phyloP scores from a whole-genome alignment of 331 rosid genomes.

The Erythrophleum ivorense region DNA sequence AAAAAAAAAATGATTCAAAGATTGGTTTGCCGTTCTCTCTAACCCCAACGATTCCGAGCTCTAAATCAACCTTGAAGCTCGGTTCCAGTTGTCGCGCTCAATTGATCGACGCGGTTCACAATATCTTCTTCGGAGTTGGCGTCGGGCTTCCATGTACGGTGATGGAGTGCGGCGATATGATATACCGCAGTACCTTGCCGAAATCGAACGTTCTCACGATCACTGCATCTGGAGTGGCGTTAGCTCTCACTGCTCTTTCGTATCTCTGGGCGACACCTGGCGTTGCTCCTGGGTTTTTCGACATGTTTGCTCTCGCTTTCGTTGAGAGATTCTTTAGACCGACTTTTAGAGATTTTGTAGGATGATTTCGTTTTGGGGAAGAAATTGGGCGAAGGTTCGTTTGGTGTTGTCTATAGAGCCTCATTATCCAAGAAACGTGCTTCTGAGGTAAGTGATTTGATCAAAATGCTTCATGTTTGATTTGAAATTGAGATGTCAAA shows the following conservation, averaged over 20 bases:
- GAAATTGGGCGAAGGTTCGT: too few species aligned
- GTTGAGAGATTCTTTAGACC: constrained; percentile 76
- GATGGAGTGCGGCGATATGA: constrained; percentile 85
- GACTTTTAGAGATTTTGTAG: constrained; percentile 51
- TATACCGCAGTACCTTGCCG: constrained; percentile 87
- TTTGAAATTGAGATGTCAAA: too few species aligned
- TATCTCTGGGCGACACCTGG: constrained; percentile 97
- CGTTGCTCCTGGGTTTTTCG: constrained; percentile 86
- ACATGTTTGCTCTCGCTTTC: constrained; percentile 94
- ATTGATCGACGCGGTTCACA: constrained; percentile 55
- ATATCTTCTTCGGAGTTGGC: constrained; percentile 78
- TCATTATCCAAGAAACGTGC: constrained; percentile 70
- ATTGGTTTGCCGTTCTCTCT: too few species aligned
- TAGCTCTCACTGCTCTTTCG: constrained; percentile 74
- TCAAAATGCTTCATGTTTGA: too few species aligned
- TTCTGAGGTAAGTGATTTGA: constrained; percentile 89
- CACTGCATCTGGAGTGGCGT: constrained; percentile 68
- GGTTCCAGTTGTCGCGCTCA: too few species aligned
- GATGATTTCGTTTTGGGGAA: constrained; percentile 90
- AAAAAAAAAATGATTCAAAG: too few species aligned
- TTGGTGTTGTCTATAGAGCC: constrained; percentile 81
- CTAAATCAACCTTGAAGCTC: too few species aligned
- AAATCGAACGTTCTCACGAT: constrained; percentile 65
- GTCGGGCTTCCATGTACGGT: constrained; percentile 95
- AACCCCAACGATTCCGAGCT: constrained; percentile 40